These are phyloP conservation scores for Microsporum audouinii DNA, from an alignment of 2,329 filamentous ascomycete species.

Conservation along the genomic window DNA sequence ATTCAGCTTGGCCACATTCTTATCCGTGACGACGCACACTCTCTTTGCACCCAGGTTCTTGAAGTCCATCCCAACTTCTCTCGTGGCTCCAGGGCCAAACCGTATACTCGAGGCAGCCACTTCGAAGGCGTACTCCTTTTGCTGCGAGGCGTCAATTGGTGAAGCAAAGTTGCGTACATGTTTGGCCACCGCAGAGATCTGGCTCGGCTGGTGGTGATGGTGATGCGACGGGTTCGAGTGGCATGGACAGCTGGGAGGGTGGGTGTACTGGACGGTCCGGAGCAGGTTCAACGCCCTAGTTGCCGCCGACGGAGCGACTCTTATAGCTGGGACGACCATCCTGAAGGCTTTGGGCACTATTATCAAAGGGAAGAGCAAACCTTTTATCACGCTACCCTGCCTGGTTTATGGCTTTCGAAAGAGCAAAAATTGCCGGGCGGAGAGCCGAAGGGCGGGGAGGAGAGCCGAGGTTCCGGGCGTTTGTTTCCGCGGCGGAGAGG, in stretches of 20 bases:
- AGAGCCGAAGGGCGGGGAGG: neutral
- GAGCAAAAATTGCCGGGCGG: neutral
- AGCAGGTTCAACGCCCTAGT: slow-evolving; percentile 50
- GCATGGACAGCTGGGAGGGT: slow-evolving; percentile 80
- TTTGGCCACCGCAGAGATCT: slow-evolving; percentile 23
- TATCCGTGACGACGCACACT: slow-evolving; percentile 86
- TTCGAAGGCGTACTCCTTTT: slow-evolving; percentile 97
- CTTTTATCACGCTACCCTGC: neutral
- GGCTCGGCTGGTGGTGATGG: slow-evolving; percentile 50
- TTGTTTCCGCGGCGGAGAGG: neutral
- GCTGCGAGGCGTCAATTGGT: slow-evolving; percentile 55
- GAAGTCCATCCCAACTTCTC: slow-evolving; percentile 96
- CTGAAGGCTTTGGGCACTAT: slow-evolving; percentile 8
- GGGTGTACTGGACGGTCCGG: slow-evolving; percentile 80
- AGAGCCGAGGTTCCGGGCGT: neutral
- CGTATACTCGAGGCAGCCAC: slow-evolving; percentile 94
- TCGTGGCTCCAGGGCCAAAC: slow-evolving; percentile 84
- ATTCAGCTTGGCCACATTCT: slow-evolving; percentile 66
- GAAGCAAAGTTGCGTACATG: slow-evolving; percentile 60
- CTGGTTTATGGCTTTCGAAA: no score
- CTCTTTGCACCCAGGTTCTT: slow-evolving; percentile 77
- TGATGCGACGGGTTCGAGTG: slow-evolving; percentile 80
- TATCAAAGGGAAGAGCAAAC: neutral
- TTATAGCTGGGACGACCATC: slow-evolving; percentile 32
- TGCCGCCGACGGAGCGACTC: slow-evolving; percentile 37